phyloP scores from a whole-genome alignment of 352 stramenopile species.

The Aphanomyces invadans region DNA sequence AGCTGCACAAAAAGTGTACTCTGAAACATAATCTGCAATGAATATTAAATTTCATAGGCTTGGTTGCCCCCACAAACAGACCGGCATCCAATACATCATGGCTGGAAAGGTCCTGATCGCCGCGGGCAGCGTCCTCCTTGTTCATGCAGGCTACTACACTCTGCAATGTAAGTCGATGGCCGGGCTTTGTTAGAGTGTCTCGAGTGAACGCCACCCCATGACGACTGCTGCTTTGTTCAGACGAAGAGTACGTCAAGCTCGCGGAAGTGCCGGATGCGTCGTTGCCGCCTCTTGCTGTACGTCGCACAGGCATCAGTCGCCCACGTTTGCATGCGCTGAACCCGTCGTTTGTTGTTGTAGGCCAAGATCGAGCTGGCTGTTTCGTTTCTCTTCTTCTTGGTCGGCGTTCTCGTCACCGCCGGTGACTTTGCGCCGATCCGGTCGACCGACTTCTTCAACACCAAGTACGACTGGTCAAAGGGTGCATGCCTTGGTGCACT shows the following conservation, averaged over 20 bases:
- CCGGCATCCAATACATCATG: slow-evolving; percentile 32
- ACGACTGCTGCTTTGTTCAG: no score
- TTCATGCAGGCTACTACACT: slow-evolving; percentile 77
- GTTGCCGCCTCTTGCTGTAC: slow-evolving; percentile 55
- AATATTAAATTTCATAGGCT: slow-evolving; percentile 8
- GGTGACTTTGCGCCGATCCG: slow-evolving; percentile 68
- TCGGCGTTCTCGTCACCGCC: slow-evolving; percentile 57
- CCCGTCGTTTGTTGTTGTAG: slow-evolving; percentile 26
- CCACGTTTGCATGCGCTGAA: neutral
- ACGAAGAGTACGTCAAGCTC: slow-evolving; percentile 68
- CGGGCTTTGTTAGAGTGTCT: no score
- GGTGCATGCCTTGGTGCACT: no score
- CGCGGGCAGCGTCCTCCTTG: slow-evolving; percentile 50
- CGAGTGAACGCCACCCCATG: no score
- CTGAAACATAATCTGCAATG: neutral
- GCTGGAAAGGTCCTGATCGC: slow-evolving; percentile 66
- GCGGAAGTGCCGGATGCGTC: slow-evolving; percentile 61
- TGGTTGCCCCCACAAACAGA: neutral
- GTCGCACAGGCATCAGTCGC: neutral
- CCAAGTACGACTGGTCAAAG: slow-evolving; percentile 45
- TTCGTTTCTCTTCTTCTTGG: slow-evolving; percentile 57
- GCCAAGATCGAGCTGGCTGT: slow-evolving; percentile 62
- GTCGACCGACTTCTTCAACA: slow-evolving; percentile 57
- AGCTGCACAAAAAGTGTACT: no score
- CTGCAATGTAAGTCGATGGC: slow-evolving; percentile 48